Percentiles rank a stretch among this genome's conserved stretches.
Evolutionary conservation across 2,329 filamentous ascomycete genomes (phyloP).

Genomic region (Kalaharituber pfeilii): DNA sequence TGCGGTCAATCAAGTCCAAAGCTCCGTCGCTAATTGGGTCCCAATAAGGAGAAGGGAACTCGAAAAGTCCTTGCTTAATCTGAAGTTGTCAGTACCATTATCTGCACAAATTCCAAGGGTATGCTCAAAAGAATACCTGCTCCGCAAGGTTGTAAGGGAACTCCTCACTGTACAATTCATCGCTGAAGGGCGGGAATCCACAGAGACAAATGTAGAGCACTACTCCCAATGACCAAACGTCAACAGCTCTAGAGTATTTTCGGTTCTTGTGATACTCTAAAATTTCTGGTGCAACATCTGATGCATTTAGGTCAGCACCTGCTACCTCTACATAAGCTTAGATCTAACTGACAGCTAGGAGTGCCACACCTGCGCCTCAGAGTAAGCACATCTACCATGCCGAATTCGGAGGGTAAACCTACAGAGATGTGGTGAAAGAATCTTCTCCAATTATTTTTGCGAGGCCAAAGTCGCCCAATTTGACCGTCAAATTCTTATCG

Average conservation of each 20-base stretch:
- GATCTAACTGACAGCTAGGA: conserved; percentile 51
- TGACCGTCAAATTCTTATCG: conserved; percentile 70
- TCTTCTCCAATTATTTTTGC: conserved; percentile 98
- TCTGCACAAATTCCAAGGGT: neutral
- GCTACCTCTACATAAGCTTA: neutral
- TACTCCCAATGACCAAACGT: conserved; percentile 94
- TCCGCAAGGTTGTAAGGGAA: conserved; percentile 76
- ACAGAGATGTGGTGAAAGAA: conserved; percentile 89
- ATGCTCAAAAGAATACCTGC: conserved; percentile 27
- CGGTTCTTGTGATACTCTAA: conserved; percentile 64
- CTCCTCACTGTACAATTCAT: conserved; percentile 65
- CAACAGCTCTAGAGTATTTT: conserved; percentile 85
- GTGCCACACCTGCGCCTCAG: conserved; percentile 49
- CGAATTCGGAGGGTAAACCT: conserved; percentile 23
- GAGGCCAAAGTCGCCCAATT: conserved; percentile 88
- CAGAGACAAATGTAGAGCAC: conserved; percentile 95
- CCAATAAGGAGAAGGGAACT: conserved; percentile 96
- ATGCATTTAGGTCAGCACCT: neutral
- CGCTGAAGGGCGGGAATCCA: conserved; percentile 91
- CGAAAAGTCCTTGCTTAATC: conserved; percentile 73
- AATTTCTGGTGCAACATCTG: conserved; percentile 85
- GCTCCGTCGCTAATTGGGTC: conserved; percentile 73
- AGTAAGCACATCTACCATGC: conserved; percentile 20
- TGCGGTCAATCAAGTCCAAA: conserved; percentile 80
- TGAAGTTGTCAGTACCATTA: conserved; percentile 29